These are phyloP conservation scores for Phascolomyces articulosus DNA, from an alignment of 371 early-diverging fungal species.

Conservation along the genomic window DNA sequence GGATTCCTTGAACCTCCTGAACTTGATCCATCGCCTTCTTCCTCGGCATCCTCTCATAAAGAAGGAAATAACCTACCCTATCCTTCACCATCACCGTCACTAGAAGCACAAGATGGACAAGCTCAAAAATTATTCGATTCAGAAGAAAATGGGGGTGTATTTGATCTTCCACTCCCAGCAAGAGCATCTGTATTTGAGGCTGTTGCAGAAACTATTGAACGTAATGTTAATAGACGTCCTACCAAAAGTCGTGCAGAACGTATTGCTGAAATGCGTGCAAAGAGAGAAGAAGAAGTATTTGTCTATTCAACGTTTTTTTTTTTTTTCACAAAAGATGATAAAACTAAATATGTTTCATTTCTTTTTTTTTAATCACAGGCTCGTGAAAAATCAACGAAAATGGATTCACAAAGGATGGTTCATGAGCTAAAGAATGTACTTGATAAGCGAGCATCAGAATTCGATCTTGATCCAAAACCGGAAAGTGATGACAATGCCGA, in stretches of 20 bases:
- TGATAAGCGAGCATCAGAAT: constrained; percentile 44
- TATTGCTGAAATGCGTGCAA: constrained; percentile 55
- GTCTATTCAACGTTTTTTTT: neutral
- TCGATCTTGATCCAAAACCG: constrained; percentile 25
- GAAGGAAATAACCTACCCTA: constrained; percentile 15
- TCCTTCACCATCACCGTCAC: constrained; percentile 22
- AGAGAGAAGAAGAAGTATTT: constrained; percentile 55
- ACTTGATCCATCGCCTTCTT: constrained; percentile 20
- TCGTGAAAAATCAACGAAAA: constrained; percentile 26
- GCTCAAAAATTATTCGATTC: constrained; percentile 23
- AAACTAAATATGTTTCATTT: too few species aligned
- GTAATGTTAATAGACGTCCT: constrained; percentile 25
- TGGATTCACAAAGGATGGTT: constrained; percentile 60
- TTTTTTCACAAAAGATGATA: constrained; percentile 3
- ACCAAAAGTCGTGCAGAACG: constrained; percentile 64
- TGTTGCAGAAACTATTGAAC: constrained; percentile 41
- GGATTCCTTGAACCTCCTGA: constrained; percentile 30
- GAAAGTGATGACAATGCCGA: neutral
- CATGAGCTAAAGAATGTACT: constrained; percentile 68
- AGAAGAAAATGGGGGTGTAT: constrained; percentile 39
- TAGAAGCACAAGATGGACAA: constrained; percentile 7
- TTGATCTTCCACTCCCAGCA: constrained; percentile 42
- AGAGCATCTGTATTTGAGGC: constrained; percentile 52
- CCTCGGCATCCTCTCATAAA: constrained; percentile 14
- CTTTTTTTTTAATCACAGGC: too few species aligned